Percentiles rank a stretch among this genome's conserved stretches.
phyloP scores from a whole-genome alignment of 106 monocot species.

The Triglochin maritima region DNA sequence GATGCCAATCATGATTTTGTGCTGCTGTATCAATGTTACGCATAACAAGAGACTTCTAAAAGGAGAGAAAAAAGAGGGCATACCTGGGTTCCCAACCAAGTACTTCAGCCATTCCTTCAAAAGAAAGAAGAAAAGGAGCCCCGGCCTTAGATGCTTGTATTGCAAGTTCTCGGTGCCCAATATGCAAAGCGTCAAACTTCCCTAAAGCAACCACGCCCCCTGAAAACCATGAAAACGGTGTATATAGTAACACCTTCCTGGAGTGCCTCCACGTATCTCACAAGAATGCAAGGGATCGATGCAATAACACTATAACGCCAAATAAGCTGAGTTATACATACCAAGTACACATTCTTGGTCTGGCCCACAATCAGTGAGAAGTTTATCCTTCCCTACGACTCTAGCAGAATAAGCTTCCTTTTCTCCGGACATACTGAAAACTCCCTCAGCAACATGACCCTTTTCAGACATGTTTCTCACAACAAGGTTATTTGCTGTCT shows the following conservation, averaged over 20 bases:
- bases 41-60: background rate
- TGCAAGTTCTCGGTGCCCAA: slow-evolving; percentile 86
- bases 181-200: slow-evolving; percentile 95
- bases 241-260: too few relatives aligned
- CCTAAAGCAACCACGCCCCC: slow-evolving; percentile 97
- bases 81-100: slow-evolving; percentile 94
- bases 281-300: too few relatives aligned
- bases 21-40: background rate
- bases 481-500: slow-evolving; percentile 5
- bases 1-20: background rate
- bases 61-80: background rate
- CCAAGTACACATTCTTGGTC: slow-evolving; percentile 80
- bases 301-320: too few relatives aligned
- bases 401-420: slow-evolving; percentile 17
- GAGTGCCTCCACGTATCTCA: too few relatives aligned
- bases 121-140: slow-evolving; percentile 87
- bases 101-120: slow-evolving; percentile 87
- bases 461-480: slow-evolving; percentile 1
- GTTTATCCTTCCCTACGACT: slow-evolving; percentile 25
- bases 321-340: slow-evolving; percentile 17
- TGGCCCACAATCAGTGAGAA: slow-evolving; percentile 47
- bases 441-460: slow-evolving; percentile 6
- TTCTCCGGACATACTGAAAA: slow-evolving; percentile 26
- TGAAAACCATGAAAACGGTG: slow-evolving; percentile 11
- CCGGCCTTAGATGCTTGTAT: slow-evolving; percentile 82